Base-by-base conservation (phyloP, 441 rosid species). In the Croton setiger region DNA sequence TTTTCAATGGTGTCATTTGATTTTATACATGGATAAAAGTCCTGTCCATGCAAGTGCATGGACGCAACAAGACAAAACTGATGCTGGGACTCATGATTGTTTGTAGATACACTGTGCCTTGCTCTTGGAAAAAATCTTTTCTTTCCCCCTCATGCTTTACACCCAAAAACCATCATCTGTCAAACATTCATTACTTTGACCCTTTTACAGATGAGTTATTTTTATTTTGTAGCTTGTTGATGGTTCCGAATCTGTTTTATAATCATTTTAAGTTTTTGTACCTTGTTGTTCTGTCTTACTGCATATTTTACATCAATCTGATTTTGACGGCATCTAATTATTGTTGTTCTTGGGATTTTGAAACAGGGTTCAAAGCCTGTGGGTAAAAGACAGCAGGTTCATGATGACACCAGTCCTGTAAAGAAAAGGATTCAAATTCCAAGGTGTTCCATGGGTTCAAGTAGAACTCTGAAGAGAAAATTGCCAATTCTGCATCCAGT, bases 381-480 rank as follows among this genome's bases (percentile, higher is more conserved):
- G 62, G 61, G 51, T 5, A 65, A 57, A 69, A n/a, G 35, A 23
- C 57, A 61, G 20, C 1, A 3, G 36, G 21, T 54, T 53, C 68
- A 49, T 45, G 44, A 55, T 63, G 56, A 47, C 58, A n/a, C 23
- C 53, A 21, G 52, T 15, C 36, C 4, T 10, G 52, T 36, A 18
- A 60, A 63, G 59, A 33, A 64, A 18, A 44, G 15, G 47, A 20
- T 9, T 23, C 63, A 60, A 37, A 51, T 52, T 54, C 66, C 43
- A 59, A 59, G 35, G 13, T 1, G 31, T 14, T 39, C 0, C 17
- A 27, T 44, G 27, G 66, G 51, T 71, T 41, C 75, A 64, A 39
- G 43, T 0, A 64, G 36, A 49, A 21, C 23, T 7, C 58, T 58
- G 59, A 76, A 76, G 70, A 76, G 79, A 52, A 44, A 66, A 57